Conservation (phyloP, 805 yeast species). For the Candida verbasci region DNA sequence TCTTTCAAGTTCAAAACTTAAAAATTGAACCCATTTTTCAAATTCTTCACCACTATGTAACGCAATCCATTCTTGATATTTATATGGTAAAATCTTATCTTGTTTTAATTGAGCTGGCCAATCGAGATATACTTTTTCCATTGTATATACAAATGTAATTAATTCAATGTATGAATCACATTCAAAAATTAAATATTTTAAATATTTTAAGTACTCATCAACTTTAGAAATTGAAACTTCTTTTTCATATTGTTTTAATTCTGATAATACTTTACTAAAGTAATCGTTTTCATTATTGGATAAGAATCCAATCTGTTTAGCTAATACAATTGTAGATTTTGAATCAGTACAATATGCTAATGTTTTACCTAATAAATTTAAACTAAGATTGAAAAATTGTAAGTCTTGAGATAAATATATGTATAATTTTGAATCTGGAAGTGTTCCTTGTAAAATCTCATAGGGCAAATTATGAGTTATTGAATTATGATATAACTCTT, state of each 20-base stretch:
- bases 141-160: conserved; percentile 40
- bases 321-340: conserved; percentile 33
- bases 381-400: conserved; percentile 40
- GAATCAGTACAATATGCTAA: conserved; percentile 40
- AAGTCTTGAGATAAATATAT: conserved; percentile 48
- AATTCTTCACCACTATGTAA: conserved; percentile 49
- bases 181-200: conserved; percentile 24
- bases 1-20: conserved; percentile 40
- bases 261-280: conserved; percentile 25
- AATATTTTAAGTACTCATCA: conserved; percentile 29
- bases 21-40: conserved; percentile 44
- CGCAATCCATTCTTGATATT: conserved; percentile 48
- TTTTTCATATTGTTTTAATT: conserved; percentile 15
- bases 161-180: conserved; percentile 34
- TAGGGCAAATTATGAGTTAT: conserved; percentile 38
- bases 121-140: conserved; percentile 48
- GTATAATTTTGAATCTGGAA: conserved; percentile 37
- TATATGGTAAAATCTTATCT: conserved; percentile 29
- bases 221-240: conserved; percentile 29
- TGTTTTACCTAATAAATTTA: conserved; percentile 41
- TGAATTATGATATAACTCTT: conserved; percentile 20
- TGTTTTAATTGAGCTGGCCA: conserved; percentile 28
- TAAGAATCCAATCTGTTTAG: conserved; percentile 50
- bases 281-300: conserved; percentile 47
- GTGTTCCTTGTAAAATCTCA: conserved; percentile 44